phyloP scores from a whole-genome alignment of 345 rosid species.

The Iberis pinnata region DNA sequence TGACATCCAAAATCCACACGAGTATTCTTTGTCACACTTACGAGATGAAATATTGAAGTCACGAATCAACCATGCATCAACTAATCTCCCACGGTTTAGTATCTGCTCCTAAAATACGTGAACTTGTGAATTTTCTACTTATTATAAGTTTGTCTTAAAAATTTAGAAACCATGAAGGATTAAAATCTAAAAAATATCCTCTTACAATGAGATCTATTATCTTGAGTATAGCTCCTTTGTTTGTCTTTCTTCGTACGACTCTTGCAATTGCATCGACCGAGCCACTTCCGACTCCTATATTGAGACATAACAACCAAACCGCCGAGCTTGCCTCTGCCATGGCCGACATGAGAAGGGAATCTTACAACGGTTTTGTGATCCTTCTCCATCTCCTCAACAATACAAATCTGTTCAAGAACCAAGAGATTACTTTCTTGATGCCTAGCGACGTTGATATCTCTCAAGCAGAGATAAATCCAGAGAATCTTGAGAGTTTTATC shows the following conservation, averaged over 20 bases:
- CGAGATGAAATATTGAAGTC: conserved; percentile 16
- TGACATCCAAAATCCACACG: neutral
- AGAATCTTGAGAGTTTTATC: conserved; percentile 24
- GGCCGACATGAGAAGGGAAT: conserved; percentile 30
- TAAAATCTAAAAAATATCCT: neutral
- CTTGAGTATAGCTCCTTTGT: conserved; percentile 1
- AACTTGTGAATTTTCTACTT: neutral
- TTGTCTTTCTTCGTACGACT: neutral
- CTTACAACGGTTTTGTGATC: conserved; percentile 29
- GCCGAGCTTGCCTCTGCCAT: conserved; percentile 25
- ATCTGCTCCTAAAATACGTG: conserved; percentile 9
- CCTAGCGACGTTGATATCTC: conserved; percentile 28
- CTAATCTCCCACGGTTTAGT: conserved; percentile 21
- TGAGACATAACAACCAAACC: conserved; percentile 31
- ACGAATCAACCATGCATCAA: conserved; percentile 26
- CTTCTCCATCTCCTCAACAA: conserved; percentile 31
- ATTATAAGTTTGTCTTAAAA: conserved; percentile 3
- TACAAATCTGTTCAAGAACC: conserved; percentile 20
- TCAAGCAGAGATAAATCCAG: conserved; percentile 18
- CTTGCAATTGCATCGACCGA: conserved; percentile 22
- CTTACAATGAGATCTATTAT: conserved; percentile 12
- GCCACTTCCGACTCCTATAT: conserved; percentile 21
- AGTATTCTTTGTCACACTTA: conserved; percentile 20
- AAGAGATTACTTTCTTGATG: conserved; percentile 33
- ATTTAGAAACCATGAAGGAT: neutral